Base-by-base conservation (phyloP, 176 grass and related monocot genomes). In the Tillandsia fasciculata region DNA sequence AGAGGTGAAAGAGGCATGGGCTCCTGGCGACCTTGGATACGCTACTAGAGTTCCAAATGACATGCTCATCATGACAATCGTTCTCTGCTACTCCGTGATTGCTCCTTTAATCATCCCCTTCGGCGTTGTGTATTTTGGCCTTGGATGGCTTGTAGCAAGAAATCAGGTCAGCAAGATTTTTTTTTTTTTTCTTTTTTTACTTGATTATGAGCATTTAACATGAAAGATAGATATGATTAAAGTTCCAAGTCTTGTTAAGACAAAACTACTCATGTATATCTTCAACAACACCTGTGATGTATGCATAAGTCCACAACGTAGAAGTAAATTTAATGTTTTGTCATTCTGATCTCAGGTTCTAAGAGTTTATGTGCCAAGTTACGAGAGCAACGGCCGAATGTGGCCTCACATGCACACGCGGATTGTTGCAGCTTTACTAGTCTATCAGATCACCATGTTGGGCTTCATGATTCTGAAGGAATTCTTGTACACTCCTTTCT, bases 321-420 rank as follows among this genome's bases (percentile, higher is more conserved):
- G 47, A 53, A 13, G 49, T 53, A 56, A 52, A 65, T 49, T 67
- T 66, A 2, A 53, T 63, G 3, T 3, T 49, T 26, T 26, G 48
- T 63, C 64, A 85, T 24, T 51, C 61, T 76, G 7, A 14, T 66
- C 57, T 48, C 72, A 99, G 90, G 78, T 80, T 49, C 23, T 99
- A 42, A 86, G 90, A 84, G 87, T 94, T 63, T 93, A 88, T 26
- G 74, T 90, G 50, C 90, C 80, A 3, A 82, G 49, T 54, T 99
- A 77, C 0, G 95, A 99, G 84, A 90, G 95, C 82, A 82, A 90
- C 0, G 95, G 95, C 0, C 80, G 87, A 71, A 94, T 94, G 90
- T 99, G 95, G 95, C 90, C 95, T 23, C 95, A 99, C 87, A 88
- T 99, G 70, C 89, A 99, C 69, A 77, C 67, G 0, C 81, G 95